Base-by-base conservation (phyloP, 306 rosid genomes). In the Hippophae gyantsensis region DNA sequence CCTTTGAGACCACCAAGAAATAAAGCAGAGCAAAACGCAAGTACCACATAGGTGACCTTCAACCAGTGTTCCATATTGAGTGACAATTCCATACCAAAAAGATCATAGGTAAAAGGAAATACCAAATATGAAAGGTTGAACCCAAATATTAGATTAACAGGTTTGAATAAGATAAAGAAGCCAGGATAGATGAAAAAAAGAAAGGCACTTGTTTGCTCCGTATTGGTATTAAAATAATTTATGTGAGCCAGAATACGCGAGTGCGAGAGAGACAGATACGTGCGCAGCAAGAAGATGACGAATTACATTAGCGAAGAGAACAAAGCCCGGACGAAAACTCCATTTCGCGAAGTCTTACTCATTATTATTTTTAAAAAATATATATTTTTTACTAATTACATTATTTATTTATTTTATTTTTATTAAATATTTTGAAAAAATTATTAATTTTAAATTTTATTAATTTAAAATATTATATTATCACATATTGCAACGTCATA, bases 1-100 rank as follows among this genome's bases (percentile, higher is more conserved):
- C 96, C 90, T 89, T 89, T 89, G 32, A 85, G 63, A 47, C 86
- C 89, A 40, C 96, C 96, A 43, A 73, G 72, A 68, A 64, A 68
- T 66, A 89, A 67, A 69, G 94, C 94, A 67, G 73, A 83, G 75
- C 69, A 66, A 72, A 89, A 89, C 1, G 78, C 86, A 60, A 81
- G 74, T 11, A 73, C 79, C 60, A 89, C 86, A 70, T 81, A 89
- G 61, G 55, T 52, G 74, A 69, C 48, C 54, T 72, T 85, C 72
- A 71, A 25, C 72, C 77, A 79, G 58, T 60, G 50, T 8, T 71
- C 56, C 10, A 62, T 42, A 65, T 75, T 60, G 52, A 25, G 42
- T 53, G 74, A 64, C 54, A 75, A 77, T 61, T 70, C 81, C 82
- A 78, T 76, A 2, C 46, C 40, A 60, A 45, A 44, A 68, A 50